Base-by-base conservation (phyloP, 2,329 filamentous ascomycete species). In the Grosmannia huntii region DNA sequence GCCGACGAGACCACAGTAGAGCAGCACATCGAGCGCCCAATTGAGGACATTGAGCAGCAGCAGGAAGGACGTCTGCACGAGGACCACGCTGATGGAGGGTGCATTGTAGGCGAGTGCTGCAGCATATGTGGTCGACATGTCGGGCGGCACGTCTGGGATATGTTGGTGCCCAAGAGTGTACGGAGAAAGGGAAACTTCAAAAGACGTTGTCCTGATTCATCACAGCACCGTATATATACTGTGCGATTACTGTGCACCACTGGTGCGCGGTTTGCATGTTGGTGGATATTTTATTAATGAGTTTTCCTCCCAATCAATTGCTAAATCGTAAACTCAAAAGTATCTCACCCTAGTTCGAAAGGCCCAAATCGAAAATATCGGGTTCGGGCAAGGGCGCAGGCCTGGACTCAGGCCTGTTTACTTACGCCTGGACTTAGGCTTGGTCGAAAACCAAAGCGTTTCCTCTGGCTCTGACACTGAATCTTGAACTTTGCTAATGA, bases 1-100 rank as follows among this genome's bases (percentile, higher is more conserved):
- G 0, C 86, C 87, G 7, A 90, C 71, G 0, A 90, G 76, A 0
- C 86, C 87, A 65, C 86, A 89, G 67, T 85, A 88, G 0, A 88
- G 65, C 0, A 81, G 63, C 16, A 70, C 74, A 63, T 90, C 80
- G 1, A 89, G 73, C 0, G 76, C 65, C 58, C 73, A 73, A 61
- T 84, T 83, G 60, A 80, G 63, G 6, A 78, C 51, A 62, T 88
- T 88, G 51, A 88, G 75, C 0, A 81, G 66, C 0, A 89, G 66
- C 0, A 89, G 68, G 62, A 90, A 84, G 0, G 81, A 82, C 0
- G 83, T 72, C 5, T 80, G 75, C 50, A 79, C 75, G 2, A 89
- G 74, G 52, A 90, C 78, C 0, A 75, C 77, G 10, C 71, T 62
- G 21, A 89, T 83, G 0, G 69, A 69, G 0, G 85, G 84, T 64